A percentile compares a stretch with the other conserved stretches of the same genome.
Evolutionary conservation across 441 rosid genomes (phyloP).

Genomic region (Populus hybrid): DNA sequence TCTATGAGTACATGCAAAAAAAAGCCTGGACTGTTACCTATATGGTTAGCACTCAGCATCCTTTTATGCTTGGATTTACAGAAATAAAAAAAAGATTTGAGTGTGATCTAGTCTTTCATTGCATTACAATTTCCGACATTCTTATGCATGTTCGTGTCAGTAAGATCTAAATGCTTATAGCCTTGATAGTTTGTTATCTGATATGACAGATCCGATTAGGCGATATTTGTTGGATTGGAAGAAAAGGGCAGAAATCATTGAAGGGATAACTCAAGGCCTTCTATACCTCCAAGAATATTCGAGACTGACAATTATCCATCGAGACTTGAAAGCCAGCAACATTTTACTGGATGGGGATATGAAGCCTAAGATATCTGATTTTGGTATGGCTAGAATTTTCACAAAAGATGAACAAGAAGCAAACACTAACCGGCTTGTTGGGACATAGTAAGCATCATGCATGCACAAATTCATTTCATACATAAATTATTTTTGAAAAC

Average conservation of each 20-base stretch:
- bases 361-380: slow-evolving; percentile 30
- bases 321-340: slow-evolving; percentile 28
- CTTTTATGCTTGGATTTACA: not conserved
- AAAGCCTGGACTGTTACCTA: slow-evolving; percentile 33
- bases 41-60: slow-evolving; percentile 17
- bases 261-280: slow-evolving; percentile 39
- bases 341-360: slow-evolving; percentile 23
- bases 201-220: slow-evolving; percentile 18
- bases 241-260: slow-evolving; percentile 30
- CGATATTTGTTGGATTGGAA: slow-evolving; percentile 26
- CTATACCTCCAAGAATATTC: slow-evolving; percentile 35
- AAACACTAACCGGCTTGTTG: slow-evolving; percentile 23
- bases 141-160: too few species aligned
- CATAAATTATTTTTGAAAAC: not conserved
- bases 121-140: too few species aligned
- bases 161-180: too few species aligned
- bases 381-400: slow-evolving; percentile 30
- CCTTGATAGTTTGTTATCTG: not conserved
- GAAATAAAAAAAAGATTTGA: too few species aligned
- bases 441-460: slow-evolving; percentile 27
- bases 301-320: slow-evolving; percentile 23
- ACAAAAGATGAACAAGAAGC: slow-evolving; percentile 21
- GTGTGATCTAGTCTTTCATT: too few species aligned
- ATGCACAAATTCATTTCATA: too few species aligned
- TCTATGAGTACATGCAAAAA: slow-evolving; percentile 10